These are phyloP conservation scores for Mucuna pruriens DNA, from an alignment of 306 rosid genomes.

Conservation along the genomic window DNA sequence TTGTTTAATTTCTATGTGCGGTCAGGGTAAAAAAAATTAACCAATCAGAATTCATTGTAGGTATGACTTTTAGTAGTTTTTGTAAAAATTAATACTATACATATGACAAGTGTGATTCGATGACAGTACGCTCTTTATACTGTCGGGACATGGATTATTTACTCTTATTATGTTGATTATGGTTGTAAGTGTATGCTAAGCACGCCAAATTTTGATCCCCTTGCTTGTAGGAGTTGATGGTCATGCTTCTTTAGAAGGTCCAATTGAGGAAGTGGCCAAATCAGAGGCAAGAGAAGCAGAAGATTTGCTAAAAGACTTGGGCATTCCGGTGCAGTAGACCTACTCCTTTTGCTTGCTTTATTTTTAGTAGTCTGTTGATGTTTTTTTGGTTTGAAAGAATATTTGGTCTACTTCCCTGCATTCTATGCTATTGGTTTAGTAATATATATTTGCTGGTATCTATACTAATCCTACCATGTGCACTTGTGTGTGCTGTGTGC, in stretches of 20 bases:
- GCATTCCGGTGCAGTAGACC: constrained; percentile 70
- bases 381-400: constrained; percentile 30
- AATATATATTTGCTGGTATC: background rate
- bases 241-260: constrained; percentile 71
- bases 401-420: background rate
- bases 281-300: constrained; percentile 83
- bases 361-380: constrained; percentile 1
- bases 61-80: background rate
- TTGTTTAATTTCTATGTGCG: too few relatives aligned
- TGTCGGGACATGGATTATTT: background rate
- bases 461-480: background rate
- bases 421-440: background rate
- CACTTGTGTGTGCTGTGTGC: background rate
- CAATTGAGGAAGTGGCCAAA: constrained; percentile 91
- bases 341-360: constrained; percentile 21
- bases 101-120: background rate
- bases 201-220: constrained; percentile 32
- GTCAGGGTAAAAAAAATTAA: background rate
- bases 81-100: background rate
- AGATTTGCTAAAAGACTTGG: constrained; percentile 76
- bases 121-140: too few relatives aligned
- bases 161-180: background rate
- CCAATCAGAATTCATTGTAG: background rate
- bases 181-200: background rate
- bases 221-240: constrained; percentile 68